Percentiles rank a stretch among this genome's conserved stretches.
phyloP scores from a whole-genome alignment of 805 yeast genomes.

The Schwanniomyces vanrijiae region DNA sequence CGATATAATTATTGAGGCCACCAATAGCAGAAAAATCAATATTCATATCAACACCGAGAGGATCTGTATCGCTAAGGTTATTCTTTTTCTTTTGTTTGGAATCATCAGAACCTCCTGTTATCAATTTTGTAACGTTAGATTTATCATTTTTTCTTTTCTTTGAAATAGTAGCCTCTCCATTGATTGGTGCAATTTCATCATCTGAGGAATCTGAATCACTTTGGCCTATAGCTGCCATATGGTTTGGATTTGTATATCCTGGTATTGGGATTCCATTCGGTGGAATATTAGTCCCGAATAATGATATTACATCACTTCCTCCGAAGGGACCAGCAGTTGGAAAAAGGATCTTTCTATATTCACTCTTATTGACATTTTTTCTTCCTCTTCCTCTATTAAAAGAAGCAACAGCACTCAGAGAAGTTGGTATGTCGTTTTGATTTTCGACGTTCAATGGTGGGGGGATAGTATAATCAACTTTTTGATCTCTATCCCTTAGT shows the following conservation, averaged over 20 bases:
- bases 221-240: conserved; percentile 33
- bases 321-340: conserved; percentile 98
- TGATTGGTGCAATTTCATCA: conserved; percentile 52
- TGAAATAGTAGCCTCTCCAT: conserved; percentile 38
- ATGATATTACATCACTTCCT: conserved; percentile 85
- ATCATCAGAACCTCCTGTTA: conserved; percentile 30
- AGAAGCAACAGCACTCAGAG: conserved; percentile 13
- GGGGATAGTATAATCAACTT: conserved; percentile 75
- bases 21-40: conserved; percentile 86
- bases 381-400: conserved; percentile 38
- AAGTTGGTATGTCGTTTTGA: conserved; percentile 20
- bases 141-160: conserved; percentile 10
- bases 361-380: conserved; percentile 44
- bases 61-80: conserved; percentile 85
- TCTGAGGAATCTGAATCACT: conserved; percentile 64
- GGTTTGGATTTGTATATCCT: conserved; percentile 26
- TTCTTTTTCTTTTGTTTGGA: conserved; percentile 50
- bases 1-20: conserved; percentile 86
- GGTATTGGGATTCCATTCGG: conserved; percentile 45
- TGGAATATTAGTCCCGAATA: conserved; percentile 70
- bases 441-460: conserved; percentile 65
- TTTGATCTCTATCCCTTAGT: conserved; percentile 50
- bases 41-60: conserved; percentile 85
- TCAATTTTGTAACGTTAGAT: conserved; percentile 28
- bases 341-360: conserved; percentile 64